Percentiles rank a stretch among this genome's conserved stretches.
Conservation (phyloP, 1,284 basidiomycete species). For the Cryptococcus hybrid region DNA sequence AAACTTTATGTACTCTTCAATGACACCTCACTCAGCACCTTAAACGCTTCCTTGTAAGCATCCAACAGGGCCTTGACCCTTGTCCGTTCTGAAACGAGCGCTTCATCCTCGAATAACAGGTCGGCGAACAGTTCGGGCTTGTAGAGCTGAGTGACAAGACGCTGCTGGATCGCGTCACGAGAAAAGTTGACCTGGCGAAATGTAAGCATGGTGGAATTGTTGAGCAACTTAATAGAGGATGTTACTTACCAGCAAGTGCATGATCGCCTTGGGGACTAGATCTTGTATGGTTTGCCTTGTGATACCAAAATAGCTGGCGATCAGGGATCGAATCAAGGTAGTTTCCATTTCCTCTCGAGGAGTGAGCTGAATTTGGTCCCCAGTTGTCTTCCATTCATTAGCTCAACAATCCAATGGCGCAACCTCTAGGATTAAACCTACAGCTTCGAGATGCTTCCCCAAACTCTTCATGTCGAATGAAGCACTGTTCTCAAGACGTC, state of each 20-base stretch:
- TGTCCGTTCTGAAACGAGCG: slow-evolving; percentile 85
- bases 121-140: slow-evolving; percentile 90
- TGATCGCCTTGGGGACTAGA: slow-evolving; percentile 93
- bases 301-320: slow-evolving; percentile 94
- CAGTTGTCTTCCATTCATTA: slow-evolving; percentile 55
- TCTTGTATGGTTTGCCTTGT: slow-evolving; percentile 96
- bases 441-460: slow-evolving; percentile 91
- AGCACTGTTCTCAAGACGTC: slow-evolving; percentile 60
- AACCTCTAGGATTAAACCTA: slow-evolving; percentile 54
- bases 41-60: slow-evolving; percentile 97
- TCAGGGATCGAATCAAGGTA: slow-evolving; percentile 87
- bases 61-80: slow-evolving; percentile 92
- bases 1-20: slow-evolving; percentile 42
- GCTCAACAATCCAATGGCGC: neutral
- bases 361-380: slow-evolving; percentile 62
- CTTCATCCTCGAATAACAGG: slow-evolving; percentile 93
- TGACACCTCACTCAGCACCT: slow-evolving; percentile 52
- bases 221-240: neutral
- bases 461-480: slow-evolving; percentile 99
- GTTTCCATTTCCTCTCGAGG: slow-evolving; percentile 95
- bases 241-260: slow-evolving; percentile 60
- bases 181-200: slow-evolving; percentile 79
- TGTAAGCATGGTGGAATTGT: neutral
- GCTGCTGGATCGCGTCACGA: slow-evolving; percentile 94
- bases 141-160: slow-evolving; percentile 88